These are phyloP conservation scores for Colletotrichum falcatum DNA, from an alignment of 2,329 filamentous ascomycete species.

Conservation along the genomic window DNA sequence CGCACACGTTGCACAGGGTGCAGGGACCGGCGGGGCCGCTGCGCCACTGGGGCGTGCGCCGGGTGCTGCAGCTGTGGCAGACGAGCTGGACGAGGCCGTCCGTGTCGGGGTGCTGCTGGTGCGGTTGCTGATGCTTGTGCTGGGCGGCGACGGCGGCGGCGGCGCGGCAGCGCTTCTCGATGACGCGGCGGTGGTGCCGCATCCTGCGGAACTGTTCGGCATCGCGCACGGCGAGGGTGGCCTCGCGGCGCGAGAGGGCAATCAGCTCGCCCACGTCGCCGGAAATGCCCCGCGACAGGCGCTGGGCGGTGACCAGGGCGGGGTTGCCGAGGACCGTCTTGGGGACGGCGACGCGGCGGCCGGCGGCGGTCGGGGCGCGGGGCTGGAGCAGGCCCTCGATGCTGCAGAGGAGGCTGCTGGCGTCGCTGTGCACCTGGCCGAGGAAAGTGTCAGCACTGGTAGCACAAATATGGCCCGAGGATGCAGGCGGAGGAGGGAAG, in stretches of 20 bases:
- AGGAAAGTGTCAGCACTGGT: neutral
- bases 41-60: conserved; percentile 10
- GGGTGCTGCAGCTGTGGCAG: conserved; percentile 8
- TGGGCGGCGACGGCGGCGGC: neutral
- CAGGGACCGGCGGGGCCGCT: conserved; percentile 10
- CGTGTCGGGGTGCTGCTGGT: neutral
- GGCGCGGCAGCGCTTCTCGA: neutral
- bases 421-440: conserved; percentile 7
- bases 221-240: neutral
- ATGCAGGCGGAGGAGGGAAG: neutral
- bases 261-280: conserved; percentile 9
- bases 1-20: conserved; percentile 15
- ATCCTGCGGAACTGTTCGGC: neutral
- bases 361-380: neutral
- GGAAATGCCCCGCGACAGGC: conserved; percentile 3
- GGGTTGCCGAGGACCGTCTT: neutral
- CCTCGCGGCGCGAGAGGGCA: neutral
- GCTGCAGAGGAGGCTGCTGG: conserved; percentile 1
- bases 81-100: neutral
- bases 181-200: neutral
- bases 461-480: too few species aligned
- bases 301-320: neutral
- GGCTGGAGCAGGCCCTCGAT: conserved; percentile 8
- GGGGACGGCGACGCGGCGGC: neutral
- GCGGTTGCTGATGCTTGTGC: too few species aligned